phyloP scores from a whole-genome alignment of 306 rosid genomes.

The Urtica urens region DNA sequence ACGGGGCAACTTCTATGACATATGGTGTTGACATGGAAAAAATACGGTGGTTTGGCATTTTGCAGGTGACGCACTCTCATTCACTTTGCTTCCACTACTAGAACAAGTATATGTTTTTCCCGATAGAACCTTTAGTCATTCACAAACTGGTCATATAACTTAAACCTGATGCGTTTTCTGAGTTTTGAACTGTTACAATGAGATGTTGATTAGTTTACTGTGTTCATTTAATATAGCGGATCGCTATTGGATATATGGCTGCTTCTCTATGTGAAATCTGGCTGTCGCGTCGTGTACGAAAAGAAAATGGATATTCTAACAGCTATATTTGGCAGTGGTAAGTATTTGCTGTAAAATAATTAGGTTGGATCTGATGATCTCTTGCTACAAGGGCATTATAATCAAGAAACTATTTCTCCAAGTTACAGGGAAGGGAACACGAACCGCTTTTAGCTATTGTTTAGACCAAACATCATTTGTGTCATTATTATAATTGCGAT shows the following conservation, averaged over 20 bases:
- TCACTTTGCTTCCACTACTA: too few species aligned
- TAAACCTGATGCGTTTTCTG: too few species aligned
- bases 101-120: too few species aligned
- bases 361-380: too few species aligned
- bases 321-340: conserved; percentile 58
- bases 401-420: background rate
- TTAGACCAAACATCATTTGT: background rate
- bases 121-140: too few species aligned
- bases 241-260: conserved; percentile 62
- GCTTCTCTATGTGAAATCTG: conserved; percentile 84
- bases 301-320: conserved; percentile 34
- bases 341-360: too few species aligned
- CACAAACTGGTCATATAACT: too few species aligned
- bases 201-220: conserved; percentile 4
- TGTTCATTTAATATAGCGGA: conserved; percentile 48
- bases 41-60: conserved; percentile 64
- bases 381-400: background rate
- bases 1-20: conserved; percentile 64
- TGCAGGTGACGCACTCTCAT: conserved; percentile 42
- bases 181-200: background rate
- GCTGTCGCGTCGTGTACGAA: conserved; percentile 35
- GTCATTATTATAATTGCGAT: conserved; percentile 5
- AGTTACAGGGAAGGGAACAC: background rate
- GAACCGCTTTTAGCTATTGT: background rate
- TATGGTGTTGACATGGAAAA: conserved; percentile 69